Evolutionary conservation across 2,329 filamentous ascomycete species (phyloP).

Genomic region (Fusarium poae): DNA sequence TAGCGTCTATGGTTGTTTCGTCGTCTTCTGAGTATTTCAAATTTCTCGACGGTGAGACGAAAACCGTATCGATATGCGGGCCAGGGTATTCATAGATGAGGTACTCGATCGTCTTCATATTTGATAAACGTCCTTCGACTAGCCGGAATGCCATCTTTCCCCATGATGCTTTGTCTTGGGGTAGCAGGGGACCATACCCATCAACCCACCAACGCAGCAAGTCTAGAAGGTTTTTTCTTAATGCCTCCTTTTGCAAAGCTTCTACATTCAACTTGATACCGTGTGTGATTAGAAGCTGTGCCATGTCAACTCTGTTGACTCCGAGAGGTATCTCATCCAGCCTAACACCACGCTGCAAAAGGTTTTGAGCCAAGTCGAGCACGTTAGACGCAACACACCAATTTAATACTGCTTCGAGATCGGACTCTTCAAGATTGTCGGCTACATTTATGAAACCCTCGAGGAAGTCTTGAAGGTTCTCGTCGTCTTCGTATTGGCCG

Average conservation of each 20-base stretch:
- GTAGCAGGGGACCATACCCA: constrained; percentile 6
- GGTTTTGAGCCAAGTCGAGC: not conserved
- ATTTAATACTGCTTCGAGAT: not conserved
- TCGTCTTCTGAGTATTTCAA: accelerated
- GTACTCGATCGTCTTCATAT: not conserved
- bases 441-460: not conserved
- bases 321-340: not conserved
- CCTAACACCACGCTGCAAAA: constrained; percentile 2
- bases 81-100: constrained; percentile 19
- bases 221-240: not conserved
- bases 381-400: not conserved
- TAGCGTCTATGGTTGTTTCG: not conserved
- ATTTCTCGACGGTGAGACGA: accelerated
- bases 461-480: not conserved
- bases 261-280: not conserved
- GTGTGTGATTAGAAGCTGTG: not conserved
- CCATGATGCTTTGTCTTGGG: not conserved
- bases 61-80: constrained; percentile 15
- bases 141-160: constrained; percentile 4
- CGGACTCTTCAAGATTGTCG: not conserved
- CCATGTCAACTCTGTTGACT: not conserved
- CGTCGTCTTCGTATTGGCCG: not conserved
- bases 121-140: not conserved
- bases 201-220: constrained; percentile 22
- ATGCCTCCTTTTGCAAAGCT: not conserved